Evolutionary conservation across 345 rosid genomes (phyloP).

Genomic region (Populus tremula): DNA sequence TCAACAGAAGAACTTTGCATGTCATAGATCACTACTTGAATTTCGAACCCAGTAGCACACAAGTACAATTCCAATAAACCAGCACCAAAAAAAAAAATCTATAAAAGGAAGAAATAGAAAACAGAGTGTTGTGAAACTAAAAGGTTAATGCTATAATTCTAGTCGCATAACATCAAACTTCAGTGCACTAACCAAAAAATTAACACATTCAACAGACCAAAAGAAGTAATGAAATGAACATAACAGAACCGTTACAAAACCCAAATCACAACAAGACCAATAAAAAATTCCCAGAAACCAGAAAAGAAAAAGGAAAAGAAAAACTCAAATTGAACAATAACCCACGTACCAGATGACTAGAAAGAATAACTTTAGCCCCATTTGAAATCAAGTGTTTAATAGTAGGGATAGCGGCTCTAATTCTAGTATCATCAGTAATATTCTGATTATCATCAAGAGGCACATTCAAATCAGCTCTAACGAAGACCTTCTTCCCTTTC

Average conservation of each 20-base stretch:
- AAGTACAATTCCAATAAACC: neutral
- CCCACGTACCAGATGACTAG: conserved; percentile 76
- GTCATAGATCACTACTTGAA: neutral
- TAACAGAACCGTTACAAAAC: neutral
- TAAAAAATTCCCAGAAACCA: neutral
- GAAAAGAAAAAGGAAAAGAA: neutral
- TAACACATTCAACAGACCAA: neutral
- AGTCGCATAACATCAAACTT: neutral
- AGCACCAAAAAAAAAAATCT: neutral
- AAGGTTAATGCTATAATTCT: neutral
- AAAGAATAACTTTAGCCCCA: conserved; percentile 93
- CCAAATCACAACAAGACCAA: neutral
- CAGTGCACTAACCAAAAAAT: neutral
- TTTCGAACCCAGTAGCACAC: neutral
- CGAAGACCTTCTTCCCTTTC: conserved; percentile 94
- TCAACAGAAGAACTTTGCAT: neutral
- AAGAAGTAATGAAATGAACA: neutral
- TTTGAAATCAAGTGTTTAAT: conserved; percentile 84
- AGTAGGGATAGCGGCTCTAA: conserved; percentile 94
- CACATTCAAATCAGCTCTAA: conserved; percentile 90
- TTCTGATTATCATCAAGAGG: conserved; percentile 89
- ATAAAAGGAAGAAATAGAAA: neutral
- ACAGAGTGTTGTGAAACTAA: neutral
- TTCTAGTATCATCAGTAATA: conserved; percentile 91
- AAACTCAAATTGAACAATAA: neutral